Base-by-base conservation (phyloP, 2,329 filamentous ascomycete genomes). In the Fusarium udum region DNA sequence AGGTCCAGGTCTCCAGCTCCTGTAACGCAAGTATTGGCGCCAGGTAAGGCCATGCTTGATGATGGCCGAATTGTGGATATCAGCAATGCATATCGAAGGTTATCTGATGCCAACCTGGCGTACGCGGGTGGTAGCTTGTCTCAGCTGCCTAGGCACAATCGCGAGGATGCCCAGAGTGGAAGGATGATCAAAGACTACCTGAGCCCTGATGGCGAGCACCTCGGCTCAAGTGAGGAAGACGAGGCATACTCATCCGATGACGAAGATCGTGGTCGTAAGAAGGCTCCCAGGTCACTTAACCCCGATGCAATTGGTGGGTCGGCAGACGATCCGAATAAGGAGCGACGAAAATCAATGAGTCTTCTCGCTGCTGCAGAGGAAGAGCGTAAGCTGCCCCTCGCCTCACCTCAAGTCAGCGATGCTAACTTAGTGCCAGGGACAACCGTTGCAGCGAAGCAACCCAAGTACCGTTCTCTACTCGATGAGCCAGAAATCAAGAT, bases 331-430 rank as follows among this genome's bases (percentile, higher is more conserved):
- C 71, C 83, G 3, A 82, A 74, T 61, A 80, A 83, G 76, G 71
- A 81, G 72, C 78, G 82, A 71, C 82, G 83, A 66, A 85, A 85
- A 75, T 84, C 87, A 2, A 84, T 86, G 78, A 94, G 91, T 77
- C 81, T 95, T 63, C 83, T 95, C 60, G 92, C 92, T 43, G 92
- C 92, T 12, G 91, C 92, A 2, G 92, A 95, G 79, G 92, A 94
- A 86, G 93, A 95, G 80, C 89, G 94, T 93, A 86, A 79, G 92
- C 87, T 37, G 22, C 16, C 16, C 31, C 16, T 34, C 22, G 24
- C n/a, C 42, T 53, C 36, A 49, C 28, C 14, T 22, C n/a, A 46
- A 15, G 39, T 15, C 12, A 7, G 39, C 14, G 48, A 12, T 16
- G 34, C 68, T 74, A 61, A 59, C 13, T 60, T 22, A 14, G 28